phyloP scores from a whole-genome alignment of 2,329 filamentous ascomycete genomes.

The Cladorrhinum sp. region DNA sequence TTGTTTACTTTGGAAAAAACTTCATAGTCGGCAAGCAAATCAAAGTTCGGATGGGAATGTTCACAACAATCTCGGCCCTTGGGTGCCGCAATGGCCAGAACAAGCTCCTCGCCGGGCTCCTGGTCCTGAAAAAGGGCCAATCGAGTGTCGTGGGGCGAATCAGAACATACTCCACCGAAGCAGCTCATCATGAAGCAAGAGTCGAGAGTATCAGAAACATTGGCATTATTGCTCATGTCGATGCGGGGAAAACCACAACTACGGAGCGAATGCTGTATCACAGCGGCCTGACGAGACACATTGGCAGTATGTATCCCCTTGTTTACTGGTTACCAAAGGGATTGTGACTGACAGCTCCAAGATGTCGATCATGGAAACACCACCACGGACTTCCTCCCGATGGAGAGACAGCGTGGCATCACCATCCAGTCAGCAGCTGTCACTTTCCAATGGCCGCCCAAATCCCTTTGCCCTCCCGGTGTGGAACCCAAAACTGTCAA shows the following conservation, averaged over 20 bases:
- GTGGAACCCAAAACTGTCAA: slow-evolving; percentile 68
- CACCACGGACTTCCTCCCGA: slow-evolving; percentile 92
- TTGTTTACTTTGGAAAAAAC: background rate
- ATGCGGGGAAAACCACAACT: slow-evolving; percentile 97
- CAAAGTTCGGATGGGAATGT: slow-evolving; percentile 18
- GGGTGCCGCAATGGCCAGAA: slow-evolving; percentile 13
- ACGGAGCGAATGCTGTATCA: slow-evolving; percentile 99
- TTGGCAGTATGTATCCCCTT: slow-evolving; percentile 59
- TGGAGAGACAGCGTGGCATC: slow-evolving; percentile 88
- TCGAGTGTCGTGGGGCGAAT: slow-evolving; percentile 1
- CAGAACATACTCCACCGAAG: slow-evolving; percentile 21
- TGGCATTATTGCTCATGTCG: slow-evolving; percentile 97
- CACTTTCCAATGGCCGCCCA: slow-evolving; percentile 82
- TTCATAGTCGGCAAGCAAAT: too few species aligned
- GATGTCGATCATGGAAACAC: slow-evolving; percentile 97
- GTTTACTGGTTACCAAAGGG: background rate
- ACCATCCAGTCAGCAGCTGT: slow-evolving; percentile 98
- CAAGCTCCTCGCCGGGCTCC: slow-evolving; percentile 5
- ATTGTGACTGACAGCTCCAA: slow-evolving; percentile 27
- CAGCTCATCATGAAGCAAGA: slow-evolving; percentile 34
- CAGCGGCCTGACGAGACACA: slow-evolving; percentile 80
- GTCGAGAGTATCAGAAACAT: slow-evolving; percentile 80
- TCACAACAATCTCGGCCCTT: slow-evolving; percentile 10
- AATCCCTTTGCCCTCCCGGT: slow-evolving; percentile 39
- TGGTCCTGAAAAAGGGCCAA: slow-evolving; percentile 19